Base-by-base conservation (phyloP, 2,329 filamentous ascomycete species). In the Zasmidium angulare region DNA sequence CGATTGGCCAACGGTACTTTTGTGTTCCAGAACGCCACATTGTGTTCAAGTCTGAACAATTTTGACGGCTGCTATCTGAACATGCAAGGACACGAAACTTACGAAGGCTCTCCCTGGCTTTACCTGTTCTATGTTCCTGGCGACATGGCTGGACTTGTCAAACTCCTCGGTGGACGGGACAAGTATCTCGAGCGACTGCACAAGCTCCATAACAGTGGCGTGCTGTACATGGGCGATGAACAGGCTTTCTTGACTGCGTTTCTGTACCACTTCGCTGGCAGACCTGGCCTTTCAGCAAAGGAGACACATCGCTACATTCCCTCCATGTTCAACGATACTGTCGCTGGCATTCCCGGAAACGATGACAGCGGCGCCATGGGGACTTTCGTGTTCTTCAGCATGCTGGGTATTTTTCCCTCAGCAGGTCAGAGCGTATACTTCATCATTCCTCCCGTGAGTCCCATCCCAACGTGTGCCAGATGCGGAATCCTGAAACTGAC, bases 351-450 rank as follows among this genome's bases (percentile, higher is more conserved):
- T 0, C 88, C 88, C 0, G 88, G 88, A 0, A 90, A 90, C 72
- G 86, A 82, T 48, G 88, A 90, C 70, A 86, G 86, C 1, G 88
- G 88, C 6, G 86, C 88, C 14, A 89, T 90, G 87, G 86, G 90
- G 69, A 85, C 82, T 7, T 89, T 86, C 84, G 72, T 88, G 2
- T 73, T 89, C 9, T 90, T 87, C 84, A 84, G 83, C 63, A 88
- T 88, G 81, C 80, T 89, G 40, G 87, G 87, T 1, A 74, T 89
- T 24, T 89, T 88, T 64, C 87, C 87, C 1, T 76, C 90, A 62
- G 88, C 86, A 0, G 86, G 86, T 0, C 87, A 89, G 76, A 85
- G 85, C 0, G 87, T 68, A 2, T 72, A 71, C 58, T 65, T 73
- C 50, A 68, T 73, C 57, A 69, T 65, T 2, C 84, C 84, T 6